A percentile compares a stretch with the other conserved stretches of the same genome.
Conservation (phyloP, 2,329 filamentous ascomycete species). For the Coniochaeta sp. region DNA sequence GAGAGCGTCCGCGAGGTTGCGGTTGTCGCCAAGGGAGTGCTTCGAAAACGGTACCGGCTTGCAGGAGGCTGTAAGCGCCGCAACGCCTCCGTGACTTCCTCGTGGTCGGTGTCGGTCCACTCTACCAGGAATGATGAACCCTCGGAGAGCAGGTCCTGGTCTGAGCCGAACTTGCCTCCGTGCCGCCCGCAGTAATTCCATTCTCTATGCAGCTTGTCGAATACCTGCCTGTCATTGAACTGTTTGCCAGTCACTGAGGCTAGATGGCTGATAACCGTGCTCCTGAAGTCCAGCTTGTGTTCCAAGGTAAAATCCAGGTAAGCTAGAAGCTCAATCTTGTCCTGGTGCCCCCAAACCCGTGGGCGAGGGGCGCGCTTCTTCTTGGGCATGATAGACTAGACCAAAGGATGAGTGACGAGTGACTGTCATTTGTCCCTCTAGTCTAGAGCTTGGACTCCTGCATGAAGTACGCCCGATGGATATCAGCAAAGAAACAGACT, state of each 20-base stretch:
- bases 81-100: neutral
- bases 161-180: neutral
- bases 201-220: neutral
- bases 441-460: too few species aligned
- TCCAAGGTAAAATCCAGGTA: conserved; percentile 4
- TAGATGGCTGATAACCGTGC: neutral
- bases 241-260: neutral
- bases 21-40: neutral
- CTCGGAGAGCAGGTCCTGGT: neutral
- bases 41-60: neutral
- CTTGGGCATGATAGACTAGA: neutral
- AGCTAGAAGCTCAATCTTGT: neutral
- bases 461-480: too few species aligned
- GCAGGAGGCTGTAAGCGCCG: neutral
- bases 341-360: neutral
- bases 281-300: conserved; percentile 2
- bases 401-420: neutral
- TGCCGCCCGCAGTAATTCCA: neutral
- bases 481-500: neutral
- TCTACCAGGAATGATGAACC: neutral
- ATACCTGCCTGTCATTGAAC: neutral
- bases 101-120: neutral
- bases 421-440: too few species aligned
- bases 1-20: neutral
- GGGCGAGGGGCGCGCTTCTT: neutral